Base-by-base conservation (phyloP, 306 rosid genomes). In the Begonia peltatifolia region DNA sequence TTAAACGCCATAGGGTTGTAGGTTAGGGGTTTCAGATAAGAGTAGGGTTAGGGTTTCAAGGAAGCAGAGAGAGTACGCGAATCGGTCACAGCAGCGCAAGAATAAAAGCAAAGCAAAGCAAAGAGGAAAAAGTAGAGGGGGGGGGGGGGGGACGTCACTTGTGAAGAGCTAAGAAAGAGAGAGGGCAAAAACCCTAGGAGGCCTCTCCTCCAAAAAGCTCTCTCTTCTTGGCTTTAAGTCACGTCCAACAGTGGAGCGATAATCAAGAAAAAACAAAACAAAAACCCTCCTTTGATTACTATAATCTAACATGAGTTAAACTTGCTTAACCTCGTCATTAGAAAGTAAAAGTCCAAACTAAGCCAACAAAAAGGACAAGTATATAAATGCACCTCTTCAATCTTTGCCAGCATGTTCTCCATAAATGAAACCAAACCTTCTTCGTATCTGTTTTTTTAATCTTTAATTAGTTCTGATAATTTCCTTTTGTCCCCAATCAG, bases 11-110 rank as follows among this genome's bases (percentile, higher is more conserved):
- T 30, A 58, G 65, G 38, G 65, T 51, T 63, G 38, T 50, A 50
- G 54, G 18, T 47, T 56, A 41, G 58, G 18, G 50, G 47, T 38
- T 66, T 48, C 41, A 46, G 66, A 53, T 46, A 53, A 57, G 38
- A 6, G 50, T 74, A 71, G 71, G 60, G 58, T 67, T 63, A 54
- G 68, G 70, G 71, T 56, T 69, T 44, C 48, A 44, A 44, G 48
- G 48, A 44, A 44, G 48, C 52, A 57, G 50, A 38, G 9, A 46
- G 30, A n/a, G 76, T 66, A 65, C 63, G 79, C 79, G 77, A 81
- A 74, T 69, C 79, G 62, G 64, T 71, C 80, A 50, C 66, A 68
- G 55, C 68, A 62, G 63, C 68, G 77, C 66, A 59, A 69, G 60
- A 54, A 68, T 53, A 59, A 47, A 55, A 66, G 10, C 59, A 62